Percentiles rank a stretch among this genome's conserved stretches.
Evolutionary conservation across 495 filamentous ascomycete species (phyloP).

Genomic region (Podospora conica): DNA sequence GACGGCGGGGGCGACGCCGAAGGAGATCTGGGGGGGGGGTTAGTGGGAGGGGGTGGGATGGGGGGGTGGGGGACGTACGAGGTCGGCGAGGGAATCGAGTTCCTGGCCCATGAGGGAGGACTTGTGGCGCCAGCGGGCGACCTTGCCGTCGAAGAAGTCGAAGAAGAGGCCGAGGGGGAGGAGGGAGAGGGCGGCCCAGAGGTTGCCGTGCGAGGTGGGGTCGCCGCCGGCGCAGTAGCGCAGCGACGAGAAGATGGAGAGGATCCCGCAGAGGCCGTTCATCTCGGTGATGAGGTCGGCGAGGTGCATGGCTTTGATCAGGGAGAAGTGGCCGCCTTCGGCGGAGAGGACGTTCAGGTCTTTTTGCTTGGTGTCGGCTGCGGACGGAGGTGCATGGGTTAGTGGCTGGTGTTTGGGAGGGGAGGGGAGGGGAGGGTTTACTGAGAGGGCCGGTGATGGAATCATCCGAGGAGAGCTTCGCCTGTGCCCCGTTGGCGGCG

Average conservation of each 20-base stretch:
- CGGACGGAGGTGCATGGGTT: background rate
- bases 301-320: conserved; percentile 77
- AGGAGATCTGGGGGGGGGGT: conserved; percentile 65
- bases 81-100: conserved; percentile 91
- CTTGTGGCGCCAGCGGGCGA: conserved; percentile 93
- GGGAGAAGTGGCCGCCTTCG: conserved; percentile 65
- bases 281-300: conserved; percentile 93
- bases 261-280: conserved; percentile 82
- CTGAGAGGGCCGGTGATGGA: background rate
- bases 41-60: background rate
- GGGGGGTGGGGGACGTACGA: conserved; percentile 53
- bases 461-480: conserved; percentile 17
- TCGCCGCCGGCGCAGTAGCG: conserved; percentile 83
- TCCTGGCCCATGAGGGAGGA: conserved; percentile 96
- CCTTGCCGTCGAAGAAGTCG: conserved; percentile 96
- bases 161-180: conserved; percentile 96
- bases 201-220: conserved; percentile 53
- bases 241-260: conserved; percentile 94
- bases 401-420: background rate
- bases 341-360: conserved; percentile 58
- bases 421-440: background rate
- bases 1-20: conserved; percentile 83
- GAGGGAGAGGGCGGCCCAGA: conserved; percentile 79
- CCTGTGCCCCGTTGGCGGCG: conserved; percentile 35
- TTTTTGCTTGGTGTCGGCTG: conserved; percentile 80